phyloP scores from a whole-genome alignment of 164 flowering plant genomes.

The Vitis labrusca region DNA sequence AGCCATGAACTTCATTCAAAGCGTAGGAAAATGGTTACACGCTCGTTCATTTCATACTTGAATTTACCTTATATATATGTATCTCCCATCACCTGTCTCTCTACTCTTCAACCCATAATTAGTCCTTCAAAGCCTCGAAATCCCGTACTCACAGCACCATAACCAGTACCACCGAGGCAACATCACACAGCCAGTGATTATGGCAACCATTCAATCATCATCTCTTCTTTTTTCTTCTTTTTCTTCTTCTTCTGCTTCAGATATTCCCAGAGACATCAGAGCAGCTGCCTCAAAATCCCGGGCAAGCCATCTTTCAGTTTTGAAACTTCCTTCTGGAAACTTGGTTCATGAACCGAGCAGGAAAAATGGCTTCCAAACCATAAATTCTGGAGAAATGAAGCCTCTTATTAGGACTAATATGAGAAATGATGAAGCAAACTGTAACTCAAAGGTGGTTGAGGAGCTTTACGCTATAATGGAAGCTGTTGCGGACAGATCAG shows the following conservation, averaged over 20 bases:
- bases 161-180: neutral
- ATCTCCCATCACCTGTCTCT: neutral
- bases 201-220: neutral
- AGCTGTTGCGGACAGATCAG: neutral
- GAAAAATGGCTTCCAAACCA: neutral
- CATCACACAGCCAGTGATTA: neutral
- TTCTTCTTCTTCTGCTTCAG: too few species aligned
- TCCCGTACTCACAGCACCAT: neutral
- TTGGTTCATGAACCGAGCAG: neutral
- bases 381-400: neutral
- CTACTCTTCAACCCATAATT: neutral
- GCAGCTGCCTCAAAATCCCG: neutral
- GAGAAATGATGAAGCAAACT: neutral
- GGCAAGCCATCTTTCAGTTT: neutral
- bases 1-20: too few species aligned
- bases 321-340: neutral
- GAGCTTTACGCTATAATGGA: slow-evolving; percentile 4
- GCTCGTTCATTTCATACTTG: too few species aligned
- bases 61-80: too few species aligned
- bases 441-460: neutral
- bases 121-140: neutral
- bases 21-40: too few species aligned
- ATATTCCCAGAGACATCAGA: neutral
- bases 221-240: neutral
- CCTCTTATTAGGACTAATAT: neutral